Evolutionary conservation across 2,329 filamentous ascomycete species (phyloP).

Genomic region (Chaetomium sp.): DNA sequence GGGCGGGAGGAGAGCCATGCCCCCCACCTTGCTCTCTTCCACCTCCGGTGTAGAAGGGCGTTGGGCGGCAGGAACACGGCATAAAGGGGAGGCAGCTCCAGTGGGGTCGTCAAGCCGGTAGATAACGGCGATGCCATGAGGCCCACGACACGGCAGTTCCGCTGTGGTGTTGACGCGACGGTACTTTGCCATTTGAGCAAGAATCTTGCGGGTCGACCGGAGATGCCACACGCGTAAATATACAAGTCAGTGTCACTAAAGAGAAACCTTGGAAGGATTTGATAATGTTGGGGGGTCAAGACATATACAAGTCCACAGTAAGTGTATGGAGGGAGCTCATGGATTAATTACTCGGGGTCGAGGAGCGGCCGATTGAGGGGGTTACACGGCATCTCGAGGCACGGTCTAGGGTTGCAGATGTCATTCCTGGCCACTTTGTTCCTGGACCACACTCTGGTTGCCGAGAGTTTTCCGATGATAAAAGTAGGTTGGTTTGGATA

Average conservation of each 20-base stretch:
- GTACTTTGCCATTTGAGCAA: not conserved
- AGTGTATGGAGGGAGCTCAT: not conserved
- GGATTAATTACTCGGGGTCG: not conserved
- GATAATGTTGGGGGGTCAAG: not conserved
- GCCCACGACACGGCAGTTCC: not conserved
- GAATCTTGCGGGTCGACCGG: constrained; percentile 7
- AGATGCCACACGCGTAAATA: not conserved
- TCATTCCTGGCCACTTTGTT: not conserved
- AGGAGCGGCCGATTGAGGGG: not conserved
- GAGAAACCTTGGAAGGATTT: not conserved
- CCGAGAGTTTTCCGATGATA: not conserved
- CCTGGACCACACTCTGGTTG: not conserved
- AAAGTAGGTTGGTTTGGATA: not conserved
- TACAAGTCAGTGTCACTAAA: not conserved
- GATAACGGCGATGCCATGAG: not conserved
- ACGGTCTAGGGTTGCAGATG: not conserved
- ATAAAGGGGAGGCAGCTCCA: not conserved
- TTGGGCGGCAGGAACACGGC: not conserved
- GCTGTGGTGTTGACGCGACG: not conserved
- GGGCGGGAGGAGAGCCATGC: too few species aligned
- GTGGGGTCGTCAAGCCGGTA: not conserved
- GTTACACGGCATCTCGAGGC: not conserved
- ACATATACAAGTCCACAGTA: too few species aligned
- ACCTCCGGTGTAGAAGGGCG: not conserved
- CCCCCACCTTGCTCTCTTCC: not conserved